Base-by-base conservation (phyloP, 2,329 filamentous ascomycete species). In the Fusarium fujikuroi region DNA sequence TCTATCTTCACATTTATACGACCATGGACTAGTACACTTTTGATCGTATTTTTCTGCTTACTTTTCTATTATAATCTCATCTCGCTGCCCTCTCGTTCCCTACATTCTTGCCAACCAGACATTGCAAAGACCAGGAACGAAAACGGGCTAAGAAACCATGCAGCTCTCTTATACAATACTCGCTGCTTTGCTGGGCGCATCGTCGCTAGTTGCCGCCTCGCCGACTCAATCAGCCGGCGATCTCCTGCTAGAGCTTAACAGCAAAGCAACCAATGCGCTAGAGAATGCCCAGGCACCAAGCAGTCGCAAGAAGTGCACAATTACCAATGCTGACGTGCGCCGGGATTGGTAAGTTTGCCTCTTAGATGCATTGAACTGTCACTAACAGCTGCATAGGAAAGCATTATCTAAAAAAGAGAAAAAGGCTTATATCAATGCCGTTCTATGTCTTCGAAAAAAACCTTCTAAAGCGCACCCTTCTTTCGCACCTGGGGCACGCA, bases 321-420 rank as follows among this genome's bases (percentile, higher is more conserved):
- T 67, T 3, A 19, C 42, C 5, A 61, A 67, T 4, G 64, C 64
- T 0, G 39, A 47, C 5, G 36, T 61, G 1, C 64, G 64, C 2
- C 63, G 64, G 2, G 40, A 67, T 23, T 67, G 64, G 64, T 61
- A 6, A 37, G 53, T 2, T 5, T 0, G 12, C 4, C 1, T 40
- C 2, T 2, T 5, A 0, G 4, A 11, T 2, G 2, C 16, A 8
- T 9, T 18, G 1, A 0, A 15, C 1, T 1, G 1, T 6, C 2
- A 1, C 15, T 39, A 5, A 60, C 14, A 14, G 15, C 2, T 5
- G 2, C 19, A 5, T 1, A 67, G 63, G 64, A 52, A 37, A 32
- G 4, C 7, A 0, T 46, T 67, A 0, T 67, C 64, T 0, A 53
- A 61, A 10, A 67, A 67, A 0, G 64, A 67, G 18, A 67, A 40